A percentile compares a stretch with the other conserved stretches of the same genome.
Conservation (phyloP, 164 flowering plant species). For the Berberis vulgaris region DNA sequence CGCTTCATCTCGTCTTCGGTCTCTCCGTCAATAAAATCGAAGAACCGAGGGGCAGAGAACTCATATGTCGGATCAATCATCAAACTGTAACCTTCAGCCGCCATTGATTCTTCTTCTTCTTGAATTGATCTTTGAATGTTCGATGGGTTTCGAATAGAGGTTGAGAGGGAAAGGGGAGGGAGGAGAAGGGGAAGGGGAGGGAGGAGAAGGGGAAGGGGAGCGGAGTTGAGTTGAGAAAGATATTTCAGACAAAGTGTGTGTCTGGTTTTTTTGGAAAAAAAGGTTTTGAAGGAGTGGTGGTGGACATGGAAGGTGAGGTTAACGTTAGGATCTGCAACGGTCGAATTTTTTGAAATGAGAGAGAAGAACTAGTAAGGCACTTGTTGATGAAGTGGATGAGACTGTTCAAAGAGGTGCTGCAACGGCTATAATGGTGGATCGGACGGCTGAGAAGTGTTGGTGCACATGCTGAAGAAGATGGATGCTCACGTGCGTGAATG, state of each 20-base stretch:
- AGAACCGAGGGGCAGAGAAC: constrained; percentile 74
- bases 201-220: constrained; percentile 2
- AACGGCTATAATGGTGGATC: too few relatives aligned
- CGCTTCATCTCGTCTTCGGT: constrained; percentile 41
- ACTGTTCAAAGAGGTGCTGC: too few relatives aligned
- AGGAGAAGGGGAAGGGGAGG: too few relatives aligned
- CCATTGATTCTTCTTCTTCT: neutral
- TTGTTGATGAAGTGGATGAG: too few relatives aligned
- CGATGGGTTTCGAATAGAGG: neutral
- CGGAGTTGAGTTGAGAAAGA: constrained; percentile 1
- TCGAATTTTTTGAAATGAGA: too few relatives aligned
- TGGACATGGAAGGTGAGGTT: neutral
- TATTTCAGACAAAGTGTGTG: too few relatives aligned
- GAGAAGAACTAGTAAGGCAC: too few relatives aligned
- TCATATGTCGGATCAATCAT: constrained; percentile 67
- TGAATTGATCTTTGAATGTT: neutral
- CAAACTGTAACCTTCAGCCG: neutral
- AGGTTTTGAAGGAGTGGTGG: neutral
- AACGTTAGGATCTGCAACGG: too few relatives aligned
- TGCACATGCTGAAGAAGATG: too few relatives aligned
- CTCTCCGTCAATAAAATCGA: constrained; percentile 62
- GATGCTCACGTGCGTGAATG: too few relatives aligned
- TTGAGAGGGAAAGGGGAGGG: constrained; percentile 1
- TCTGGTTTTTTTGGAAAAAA: neutral
- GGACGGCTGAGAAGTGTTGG: too few relatives aligned